Percentiles rank a stretch among this genome's conserved stretches.
These are phyloP conservation scores for Primulina huaijiensis DNA, from an alignment of 257 asterid genomes.

Conservation along the genomic window DNA sequence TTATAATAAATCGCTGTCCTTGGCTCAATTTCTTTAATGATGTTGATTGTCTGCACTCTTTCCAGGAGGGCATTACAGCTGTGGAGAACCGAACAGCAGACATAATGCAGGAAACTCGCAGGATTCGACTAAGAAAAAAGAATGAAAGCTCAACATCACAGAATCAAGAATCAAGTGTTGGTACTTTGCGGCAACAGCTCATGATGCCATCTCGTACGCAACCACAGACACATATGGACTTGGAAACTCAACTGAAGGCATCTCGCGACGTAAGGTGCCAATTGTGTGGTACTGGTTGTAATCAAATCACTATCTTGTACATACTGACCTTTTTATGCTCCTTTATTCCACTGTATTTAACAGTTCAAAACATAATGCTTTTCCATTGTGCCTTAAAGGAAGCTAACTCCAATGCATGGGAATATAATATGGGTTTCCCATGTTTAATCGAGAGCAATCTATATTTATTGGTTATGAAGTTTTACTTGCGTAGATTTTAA, in stretches of 20 bases:
- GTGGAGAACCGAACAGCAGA: conserved; percentile 94
- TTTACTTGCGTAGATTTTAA: not conserved
- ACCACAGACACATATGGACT: conserved; percentile 52
- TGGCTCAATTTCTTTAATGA: conserved; percentile 1
- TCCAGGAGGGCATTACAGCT: conserved; percentile 87
- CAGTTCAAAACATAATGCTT: not conserved
- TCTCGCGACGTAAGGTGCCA: conserved; percentile 99
- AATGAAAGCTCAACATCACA: conserved; percentile 47
- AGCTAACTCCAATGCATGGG: too few relatives aligned
- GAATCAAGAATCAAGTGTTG: conserved; percentile 44
- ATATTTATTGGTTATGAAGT: too few relatives aligned
- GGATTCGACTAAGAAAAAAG: conserved; percentile 76
- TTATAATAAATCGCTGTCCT: not conserved
- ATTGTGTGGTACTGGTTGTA: conserved; percentile 55
- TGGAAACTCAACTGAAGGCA: conserved; percentile 92
- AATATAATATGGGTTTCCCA: not conserved
- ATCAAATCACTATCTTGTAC: conserved; percentile 10
- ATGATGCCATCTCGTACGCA: conserved; percentile 41
- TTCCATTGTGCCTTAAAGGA: not conserved
- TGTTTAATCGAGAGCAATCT: not conserved
- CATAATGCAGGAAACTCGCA: conserved; percentile 93
- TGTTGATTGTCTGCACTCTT: conserved; percentile 24
- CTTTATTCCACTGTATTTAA: conserved; percentile 9
- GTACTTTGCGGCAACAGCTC: conserved; percentile 43
- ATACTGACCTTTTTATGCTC: conserved; percentile 7